Conservation (phyloP, 1,284 basidiomycete species). For the Rhodotorula sp. region DNA sequence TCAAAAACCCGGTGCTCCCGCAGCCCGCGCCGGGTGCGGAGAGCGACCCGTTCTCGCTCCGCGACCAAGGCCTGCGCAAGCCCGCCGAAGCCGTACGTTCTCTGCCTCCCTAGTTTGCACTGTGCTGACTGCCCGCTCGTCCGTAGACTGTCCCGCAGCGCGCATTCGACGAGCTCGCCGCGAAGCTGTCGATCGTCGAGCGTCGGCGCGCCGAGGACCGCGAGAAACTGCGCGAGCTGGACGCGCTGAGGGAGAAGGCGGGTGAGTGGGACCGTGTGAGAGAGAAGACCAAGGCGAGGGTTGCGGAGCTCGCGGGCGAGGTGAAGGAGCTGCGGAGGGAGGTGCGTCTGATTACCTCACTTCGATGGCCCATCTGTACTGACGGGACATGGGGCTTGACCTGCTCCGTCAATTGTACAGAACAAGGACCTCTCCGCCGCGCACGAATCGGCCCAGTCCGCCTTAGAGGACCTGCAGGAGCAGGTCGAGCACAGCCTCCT, state of each 20-base stretch:
- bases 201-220: conserved; percentile 82
- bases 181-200: conserved; percentile 82
- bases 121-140: neutral
- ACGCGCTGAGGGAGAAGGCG: conserved; percentile 76
- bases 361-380: neutral
- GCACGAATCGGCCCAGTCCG: conserved; percentile 5
- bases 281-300: conserved; percentile 71
- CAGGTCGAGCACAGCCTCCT: conserved; percentile 85
- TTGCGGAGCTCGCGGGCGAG: conserved; percentile 60
- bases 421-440: conserved; percentile 20
- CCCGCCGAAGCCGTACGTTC: conserved; percentile 17
- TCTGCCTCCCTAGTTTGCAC: neutral
- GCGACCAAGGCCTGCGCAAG: conserved; percentile 1
- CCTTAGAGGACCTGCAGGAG: conserved; percentile 31
- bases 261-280: conserved; percentile 80
- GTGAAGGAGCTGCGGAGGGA: conserved; percentile 67
- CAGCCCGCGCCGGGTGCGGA: neutral
- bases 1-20: too few species aligned
- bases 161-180: conserved; percentile 65
- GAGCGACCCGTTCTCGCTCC: conserved; percentile 35
- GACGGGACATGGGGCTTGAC: neutral
- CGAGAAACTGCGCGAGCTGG: conserved; percentile 78
- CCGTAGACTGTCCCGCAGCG: conserved; percentile 41
- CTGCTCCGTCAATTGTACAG: neutral
- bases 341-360: conserved; percentile 12